Conservation (phyloP, 73 alveolate species). For the Tetrahymena elliotti region DNA sequence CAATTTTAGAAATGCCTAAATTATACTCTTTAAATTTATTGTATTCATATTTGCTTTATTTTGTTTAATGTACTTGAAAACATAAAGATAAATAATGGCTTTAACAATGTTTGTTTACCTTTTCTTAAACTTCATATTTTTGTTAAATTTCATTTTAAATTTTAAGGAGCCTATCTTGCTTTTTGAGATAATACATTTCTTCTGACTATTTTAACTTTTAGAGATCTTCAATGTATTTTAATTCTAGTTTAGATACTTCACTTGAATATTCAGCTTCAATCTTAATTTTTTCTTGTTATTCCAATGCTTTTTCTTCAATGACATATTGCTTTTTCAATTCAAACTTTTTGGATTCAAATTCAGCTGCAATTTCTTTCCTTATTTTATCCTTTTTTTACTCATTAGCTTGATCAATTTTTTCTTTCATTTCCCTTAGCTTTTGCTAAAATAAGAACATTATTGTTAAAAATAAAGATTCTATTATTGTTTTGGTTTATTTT, state of each 20-base stretch:
- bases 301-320: not conserved
- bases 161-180: not conserved
- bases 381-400: not conserved
- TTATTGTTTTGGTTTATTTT: no score
- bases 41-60: no score
- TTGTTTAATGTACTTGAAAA: no score
- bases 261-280: not conserved
- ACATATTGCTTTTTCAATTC: not conserved
- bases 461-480: not conserved
- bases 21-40: no score
- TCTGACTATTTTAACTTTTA: not conserved
- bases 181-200: not conserved
- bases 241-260: not conserved
- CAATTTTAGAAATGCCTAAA: no score
- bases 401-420: not conserved
- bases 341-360: not conserved
- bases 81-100: no score
- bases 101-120: not conserved
- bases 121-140: not conserved
- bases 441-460: not conserved
- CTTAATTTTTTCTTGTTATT: not conserved
- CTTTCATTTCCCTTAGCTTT: not conserved
- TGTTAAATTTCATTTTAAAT: not conserved
- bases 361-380: not conserved
- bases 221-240: not conserved